Evolutionary conservation across 2,329 filamentous ascomycete species (phyloP), one percentile per base, ranked within the genome.

Genomic region (Pseudogymnoascus sp.): DNA sequence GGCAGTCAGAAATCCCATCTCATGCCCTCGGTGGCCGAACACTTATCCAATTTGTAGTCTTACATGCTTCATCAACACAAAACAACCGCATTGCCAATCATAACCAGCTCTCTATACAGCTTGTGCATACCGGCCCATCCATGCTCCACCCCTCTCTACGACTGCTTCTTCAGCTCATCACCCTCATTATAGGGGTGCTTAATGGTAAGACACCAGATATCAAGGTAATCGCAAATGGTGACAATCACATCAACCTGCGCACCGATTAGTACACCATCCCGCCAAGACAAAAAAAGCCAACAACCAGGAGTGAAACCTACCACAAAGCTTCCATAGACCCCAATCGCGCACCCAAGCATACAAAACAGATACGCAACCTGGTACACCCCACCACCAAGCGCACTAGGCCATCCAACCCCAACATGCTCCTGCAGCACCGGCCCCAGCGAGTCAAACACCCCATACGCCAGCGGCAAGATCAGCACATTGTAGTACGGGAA

Each of bases 191-290:
- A 80, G 21, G 84, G 85, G 70, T 97, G 87, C 83, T 99, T 99
- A 78, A 99, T 99, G 1, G 90, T 96, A 74, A 99, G 80, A 74
- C 94, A 99, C 91, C 92, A 97, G 69, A 99, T 99, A 74, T 99
- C 94, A 65, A 97, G 82, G 74, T 96, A 96, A 75, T 99, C 94
- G 77, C 94, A 99, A 70, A 99, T 97, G 31, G 91, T 95, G 65
- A 94, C 91, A 68, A 99, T 97, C 63, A 97, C 92, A 74, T 97
- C 94, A 33, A 96, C 76, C 79, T 81, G 63, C 21, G 44, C n/a
- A 21, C 14, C 25, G 5, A 10, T 64, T 31, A 66, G 67, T 11
- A 61, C 4, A 61, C 18, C 35, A 21, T 14, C 56, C 5, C 18
- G 16, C 28, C 6, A 12, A 62, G 33, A 23, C 35, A 11, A 25